Conservation (phyloP, 2,329 filamentous ascomycete genomes). For the Reticulascus tulasneorum region DNA sequence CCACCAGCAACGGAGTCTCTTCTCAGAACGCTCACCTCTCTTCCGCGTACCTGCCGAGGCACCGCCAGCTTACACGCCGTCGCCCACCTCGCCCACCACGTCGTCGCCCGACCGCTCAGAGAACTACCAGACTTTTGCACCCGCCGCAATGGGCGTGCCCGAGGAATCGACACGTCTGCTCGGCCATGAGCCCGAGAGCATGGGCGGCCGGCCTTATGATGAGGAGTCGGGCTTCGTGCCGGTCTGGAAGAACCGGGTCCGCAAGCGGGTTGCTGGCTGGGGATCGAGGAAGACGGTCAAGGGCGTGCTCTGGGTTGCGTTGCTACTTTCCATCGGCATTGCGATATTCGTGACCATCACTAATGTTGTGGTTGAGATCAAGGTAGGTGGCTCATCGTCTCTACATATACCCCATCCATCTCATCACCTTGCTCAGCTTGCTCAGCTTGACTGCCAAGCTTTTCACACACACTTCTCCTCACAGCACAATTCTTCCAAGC, state of each 20-base stretch:
- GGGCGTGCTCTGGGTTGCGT: conserved; percentile 24
- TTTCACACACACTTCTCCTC: not conserved
- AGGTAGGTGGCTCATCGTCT: conserved; percentile 22
- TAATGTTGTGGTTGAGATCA: conserved; percentile 13
- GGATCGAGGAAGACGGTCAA: conserved; percentile 22
- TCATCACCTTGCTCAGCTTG: conserved; percentile 6
- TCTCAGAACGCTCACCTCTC: conserved; percentile 4
- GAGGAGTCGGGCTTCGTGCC: conserved; percentile 6
- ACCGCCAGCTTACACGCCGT: conserved; percentile 49
- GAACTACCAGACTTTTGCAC: conserved; percentile 42
- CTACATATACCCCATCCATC: not conserved
- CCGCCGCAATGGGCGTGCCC: conserved; percentile 34
- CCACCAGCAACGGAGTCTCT: conserved; percentile 10
- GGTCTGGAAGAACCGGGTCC: conserved; percentile 20
- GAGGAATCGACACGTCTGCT: conserved; percentile 42
- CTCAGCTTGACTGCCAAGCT: conserved; percentile 8
- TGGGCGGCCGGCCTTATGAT: conserved; percentile 29
- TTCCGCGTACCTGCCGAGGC: conserved; percentile 30
- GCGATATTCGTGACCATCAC: conserved; percentile 18
- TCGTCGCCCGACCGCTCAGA: conserved; percentile 25
- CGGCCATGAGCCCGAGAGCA: conserved; percentile 40
- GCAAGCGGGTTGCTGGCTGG: conserved; percentile 6
- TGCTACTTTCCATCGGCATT: conserved; percentile 28
- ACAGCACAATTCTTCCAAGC: no score
- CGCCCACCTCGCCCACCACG: conserved; percentile 18